Conservation (phyloP, 202 grass and related monocot species). For the Brachypodium distachyon region DNA sequence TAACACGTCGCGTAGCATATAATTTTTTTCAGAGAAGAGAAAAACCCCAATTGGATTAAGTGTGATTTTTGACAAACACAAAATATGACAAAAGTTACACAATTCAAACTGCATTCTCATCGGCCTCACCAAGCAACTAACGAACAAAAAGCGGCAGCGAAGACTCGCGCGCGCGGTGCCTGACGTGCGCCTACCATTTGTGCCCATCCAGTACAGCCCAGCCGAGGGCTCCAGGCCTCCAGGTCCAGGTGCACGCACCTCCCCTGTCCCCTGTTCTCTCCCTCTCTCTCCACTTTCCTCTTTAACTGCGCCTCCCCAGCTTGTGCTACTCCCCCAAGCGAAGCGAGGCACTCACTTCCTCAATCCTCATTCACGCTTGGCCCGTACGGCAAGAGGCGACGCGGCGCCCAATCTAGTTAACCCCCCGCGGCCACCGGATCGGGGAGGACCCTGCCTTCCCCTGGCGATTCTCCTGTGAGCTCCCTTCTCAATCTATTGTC, state of each 20-base stretch:
- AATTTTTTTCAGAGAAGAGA: too few relatives aligned
- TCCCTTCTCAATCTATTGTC: background rate
- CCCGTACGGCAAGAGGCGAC: background rate
- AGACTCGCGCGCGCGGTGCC: background rate
- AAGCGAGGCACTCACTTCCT: background rate
- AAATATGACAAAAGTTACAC: too few relatives aligned
- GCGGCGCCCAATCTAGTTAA: background rate
- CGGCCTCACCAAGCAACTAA: too few relatives aligned
- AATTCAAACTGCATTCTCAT: too few relatives aligned
- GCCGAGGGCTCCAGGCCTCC: background rate
- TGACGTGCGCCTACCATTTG: slow-evolving; percentile 12
- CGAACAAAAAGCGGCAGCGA: background rate
- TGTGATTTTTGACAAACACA: too few relatives aligned
- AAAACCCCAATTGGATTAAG: too few relatives aligned
- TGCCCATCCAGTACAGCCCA: background rate
- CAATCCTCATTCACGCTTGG: too few relatives aligned
- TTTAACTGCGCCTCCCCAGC: slow-evolving; percentile 16
- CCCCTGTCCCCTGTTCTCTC: background rate
- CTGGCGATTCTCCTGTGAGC: slow-evolving; percentile 12
- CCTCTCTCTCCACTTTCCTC: background rate
- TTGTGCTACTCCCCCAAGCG: background rate
- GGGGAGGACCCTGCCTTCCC: background rate
- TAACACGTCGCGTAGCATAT: too few relatives aligned
- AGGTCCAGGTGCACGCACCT: slow-evolving; percentile 44
- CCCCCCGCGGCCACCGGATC: background rate